phyloP scores from a whole-genome alignment of 805 yeast genomes.

The Yarrowia sp. region DNA sequence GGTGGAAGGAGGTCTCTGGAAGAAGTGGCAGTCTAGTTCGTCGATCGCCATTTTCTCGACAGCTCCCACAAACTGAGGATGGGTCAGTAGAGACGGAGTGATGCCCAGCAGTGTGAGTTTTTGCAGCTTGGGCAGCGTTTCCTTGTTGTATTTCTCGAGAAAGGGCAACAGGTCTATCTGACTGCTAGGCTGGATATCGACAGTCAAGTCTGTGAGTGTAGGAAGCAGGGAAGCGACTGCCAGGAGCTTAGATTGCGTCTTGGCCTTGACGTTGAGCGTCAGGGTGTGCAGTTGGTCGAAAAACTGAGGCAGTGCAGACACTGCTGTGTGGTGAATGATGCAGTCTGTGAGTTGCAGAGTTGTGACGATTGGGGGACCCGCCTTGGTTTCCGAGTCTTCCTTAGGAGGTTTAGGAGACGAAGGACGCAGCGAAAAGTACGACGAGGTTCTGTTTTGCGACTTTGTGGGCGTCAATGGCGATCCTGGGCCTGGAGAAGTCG shows the following conservation, averaged over 20 bases:
- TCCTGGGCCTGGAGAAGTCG: background rate
- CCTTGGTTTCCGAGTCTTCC: background rate
- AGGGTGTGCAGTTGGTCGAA: background rate
- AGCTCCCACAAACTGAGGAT: background rate
- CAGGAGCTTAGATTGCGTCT: background rate
- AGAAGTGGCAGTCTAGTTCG: background rate
- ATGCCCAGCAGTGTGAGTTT: slow-evolving; percentile 1
- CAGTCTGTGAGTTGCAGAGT: slow-evolving; percentile 10
- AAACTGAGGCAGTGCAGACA: background rate
- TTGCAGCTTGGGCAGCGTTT: background rate
- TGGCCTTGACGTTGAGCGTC: background rate
- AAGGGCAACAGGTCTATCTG: background rate
- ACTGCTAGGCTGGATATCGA: background rate
- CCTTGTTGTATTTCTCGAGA: background rate
- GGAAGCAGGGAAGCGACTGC: background rate
- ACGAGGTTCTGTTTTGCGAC: background rate
- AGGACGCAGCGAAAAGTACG: slow-evolving; percentile 3
- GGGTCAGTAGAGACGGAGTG: background rate
- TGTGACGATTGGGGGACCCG: background rate
- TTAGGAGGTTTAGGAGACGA: background rate
- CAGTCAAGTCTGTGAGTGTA: background rate
- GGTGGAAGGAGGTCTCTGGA: background rate
- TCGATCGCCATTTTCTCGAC: background rate
- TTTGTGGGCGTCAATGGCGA: slow-evolving; percentile 1
- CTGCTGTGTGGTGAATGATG: background rate